Base-by-base conservation (phyloP, 2,329 filamentous ascomycete genomes). In the Catunica adiposa region DNA sequence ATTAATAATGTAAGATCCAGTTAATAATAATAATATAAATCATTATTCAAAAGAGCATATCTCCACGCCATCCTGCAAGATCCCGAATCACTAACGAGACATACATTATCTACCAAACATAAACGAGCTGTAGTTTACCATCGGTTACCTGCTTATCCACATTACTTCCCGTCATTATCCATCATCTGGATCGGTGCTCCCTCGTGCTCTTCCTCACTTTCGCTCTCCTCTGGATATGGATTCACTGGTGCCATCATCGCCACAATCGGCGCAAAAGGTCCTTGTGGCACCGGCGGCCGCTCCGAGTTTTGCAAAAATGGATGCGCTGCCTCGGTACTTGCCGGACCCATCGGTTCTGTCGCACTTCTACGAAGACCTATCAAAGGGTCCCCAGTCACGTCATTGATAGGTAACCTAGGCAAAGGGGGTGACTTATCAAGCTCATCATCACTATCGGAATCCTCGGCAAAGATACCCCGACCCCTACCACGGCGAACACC, bases 281-380 rank as follows among this genome's bases (percentile, higher is more conserved):
- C 52, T 14, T 31, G 31, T 25, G 53, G 52, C 14, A 53, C 29
- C 7, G 48, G 23, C 2, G 7, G 22, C 15, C 22, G 17, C 14
- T 42, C 17, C 8, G 40, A 48, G 23, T 55, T 53, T n/a, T 50
- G 53, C 31, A 58, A 34, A 40, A 56, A 58, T 9, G 56, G 56
- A 50, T 58, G 56, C 14, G 53, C 42, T 42, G 56, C 42, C 23
- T 47, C 51, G 3, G 26, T 11, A 34, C 5, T 11, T 11, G 11
- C 29, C 29, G 29, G 29, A 5, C 11, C n/a, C 14, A 58, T 53
- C 6, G 56, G 53, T 9, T 22, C 53, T 6, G 56, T 58, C 31
- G 48, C 42, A 53, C 56, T 58, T 50, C 56, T 53, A 48, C 53
- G 56, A 25, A 58, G 26, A 15, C 51, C 40, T 17, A 42, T 48